Conservation (phyloP, 2,329 filamentous ascomycete species). For the Nannizziopsis arthrosporioides region DNA sequence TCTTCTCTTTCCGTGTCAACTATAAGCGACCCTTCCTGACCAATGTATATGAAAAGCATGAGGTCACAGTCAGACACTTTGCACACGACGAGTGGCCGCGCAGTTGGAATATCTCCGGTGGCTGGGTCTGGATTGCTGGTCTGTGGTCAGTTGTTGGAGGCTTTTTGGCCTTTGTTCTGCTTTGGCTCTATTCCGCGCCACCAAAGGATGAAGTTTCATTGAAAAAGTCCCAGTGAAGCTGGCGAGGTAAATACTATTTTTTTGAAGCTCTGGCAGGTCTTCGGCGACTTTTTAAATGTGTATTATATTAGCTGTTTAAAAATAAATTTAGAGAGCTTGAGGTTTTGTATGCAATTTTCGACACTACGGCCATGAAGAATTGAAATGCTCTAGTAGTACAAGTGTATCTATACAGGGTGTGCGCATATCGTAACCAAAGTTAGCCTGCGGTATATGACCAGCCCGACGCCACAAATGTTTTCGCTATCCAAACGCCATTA, state of each 20-base stretch:
- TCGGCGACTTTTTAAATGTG: background rate
- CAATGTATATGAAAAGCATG: conserved; percentile 83
- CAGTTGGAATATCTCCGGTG: conserved; percentile 77
- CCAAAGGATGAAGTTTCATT: conserved; percentile 13
- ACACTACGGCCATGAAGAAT: background rate
- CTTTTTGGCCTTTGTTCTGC: conserved; percentile 69
- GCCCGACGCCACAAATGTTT: conserved; percentile 3
- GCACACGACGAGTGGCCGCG: conserved; percentile 94
- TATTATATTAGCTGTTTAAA: conserved; percentile 3
- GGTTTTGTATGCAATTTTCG: background rate
- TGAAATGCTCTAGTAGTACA: conserved; percentile 4
- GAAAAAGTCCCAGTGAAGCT: conserved; percentile 14
- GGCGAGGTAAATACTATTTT: background rate
- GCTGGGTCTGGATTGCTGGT: conserved; percentile 89
- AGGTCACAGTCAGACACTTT: conserved; percentile 89
- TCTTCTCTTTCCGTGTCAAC: conserved; percentile 96
- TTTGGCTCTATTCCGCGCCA: conserved; percentile 75
- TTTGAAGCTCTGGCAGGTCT: background rate
- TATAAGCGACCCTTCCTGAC: conserved; percentile 92
- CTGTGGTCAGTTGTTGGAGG: conserved; percentile 73
- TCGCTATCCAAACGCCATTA: conserved; percentile 1
- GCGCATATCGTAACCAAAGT: background rate
- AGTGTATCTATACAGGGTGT: conserved; percentile 7
- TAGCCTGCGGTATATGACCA: background rate
- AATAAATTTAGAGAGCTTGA: background rate